phyloP scores from a whole-genome alignment of 257 asterid genomes.

The Galeopsis tetrahit region DNA sequence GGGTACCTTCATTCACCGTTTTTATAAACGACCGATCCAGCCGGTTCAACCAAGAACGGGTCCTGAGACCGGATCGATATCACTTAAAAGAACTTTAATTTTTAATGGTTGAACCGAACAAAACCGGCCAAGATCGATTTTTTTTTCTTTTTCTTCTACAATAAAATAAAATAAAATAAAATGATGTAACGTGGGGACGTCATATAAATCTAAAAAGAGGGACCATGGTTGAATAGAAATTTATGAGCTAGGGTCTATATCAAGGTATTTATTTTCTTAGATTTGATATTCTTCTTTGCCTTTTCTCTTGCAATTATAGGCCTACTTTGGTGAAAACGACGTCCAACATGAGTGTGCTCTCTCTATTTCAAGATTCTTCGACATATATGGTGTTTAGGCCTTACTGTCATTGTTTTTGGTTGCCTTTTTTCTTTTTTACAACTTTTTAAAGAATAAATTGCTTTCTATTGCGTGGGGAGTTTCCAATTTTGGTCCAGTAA shows the following conservation, averaged over 20 bases:
- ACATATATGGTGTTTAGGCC: constrained; percentile 10
- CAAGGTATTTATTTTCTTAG: background rate
- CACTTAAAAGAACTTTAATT: no score
- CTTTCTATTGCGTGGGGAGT: background rate
- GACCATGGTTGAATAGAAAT: constrained; percentile 10
- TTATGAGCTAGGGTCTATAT: constrained; percentile 26
- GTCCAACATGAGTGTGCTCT: constrained; percentile 18
- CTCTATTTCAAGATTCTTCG: no score
- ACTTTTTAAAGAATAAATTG: background rate
- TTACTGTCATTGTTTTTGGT: background rate
- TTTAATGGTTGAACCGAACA: no score
- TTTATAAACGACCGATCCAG: no score
- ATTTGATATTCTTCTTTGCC: constrained; percentile 3
- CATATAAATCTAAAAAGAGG: background rate
- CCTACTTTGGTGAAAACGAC: constrained; percentile 36
- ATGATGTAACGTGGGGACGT: background rate
- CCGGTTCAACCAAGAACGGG: no score
- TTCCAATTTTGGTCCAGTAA: background rate
- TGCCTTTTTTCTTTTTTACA: background rate
- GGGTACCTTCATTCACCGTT: no score
- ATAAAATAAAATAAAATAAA: background rate
- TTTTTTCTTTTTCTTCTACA: no score
- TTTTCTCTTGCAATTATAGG: constrained; percentile 15
- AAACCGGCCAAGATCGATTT: no score
- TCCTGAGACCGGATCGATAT: no score